Conservation (phyloP, 2,329 filamentous ascomycete genomes). For the Knoxdaviesia capensis region DNA sequence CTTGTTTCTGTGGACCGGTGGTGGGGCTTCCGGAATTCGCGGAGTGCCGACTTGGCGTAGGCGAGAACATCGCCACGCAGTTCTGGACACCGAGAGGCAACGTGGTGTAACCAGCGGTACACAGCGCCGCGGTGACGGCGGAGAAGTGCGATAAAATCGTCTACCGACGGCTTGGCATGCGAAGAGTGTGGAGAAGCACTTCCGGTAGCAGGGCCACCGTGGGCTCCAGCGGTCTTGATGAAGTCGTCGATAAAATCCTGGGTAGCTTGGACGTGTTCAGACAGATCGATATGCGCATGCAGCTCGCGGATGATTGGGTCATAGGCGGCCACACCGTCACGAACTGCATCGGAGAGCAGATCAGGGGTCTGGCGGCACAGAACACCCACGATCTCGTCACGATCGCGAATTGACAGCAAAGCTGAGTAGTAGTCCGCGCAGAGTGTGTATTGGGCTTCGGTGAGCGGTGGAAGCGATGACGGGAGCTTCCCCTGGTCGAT, state of each 20-base stretch:
- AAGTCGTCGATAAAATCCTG: constrained; percentile 54
- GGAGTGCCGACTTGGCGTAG: constrained; percentile 38
- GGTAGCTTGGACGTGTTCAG: constrained; percentile 43
- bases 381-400: constrained; percentile 46
- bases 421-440: constrained; percentile 52
- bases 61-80: constrained; percentile 37
- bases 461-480: constrained; percentile 19
- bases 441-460: constrained; percentile 38
- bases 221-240: constrained; percentile 20
- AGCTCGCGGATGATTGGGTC: constrained; percentile 55
- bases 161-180: constrained; percentile 34
- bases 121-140: constrained; percentile 40
- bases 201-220: background rate
- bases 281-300: constrained; percentile 52
- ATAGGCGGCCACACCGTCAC: constrained; percentile 44
- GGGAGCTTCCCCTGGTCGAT: too few relatives aligned
- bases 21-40: constrained; percentile 26
- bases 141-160: constrained; percentile 51
- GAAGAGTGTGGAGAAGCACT: too few relatives aligned
- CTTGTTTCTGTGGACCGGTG: background rate
- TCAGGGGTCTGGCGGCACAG: constrained; percentile 53
- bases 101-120: constrained; percentile 52
- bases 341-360: constrained; percentile 46
- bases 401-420: constrained; percentile 50
- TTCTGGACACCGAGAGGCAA: constrained; percentile 46